These are phyloP conservation scores for Infundibulicybe gibba DNA, from an alignment of 768 basidiomycete species.

Conservation along the genomic window DNA sequence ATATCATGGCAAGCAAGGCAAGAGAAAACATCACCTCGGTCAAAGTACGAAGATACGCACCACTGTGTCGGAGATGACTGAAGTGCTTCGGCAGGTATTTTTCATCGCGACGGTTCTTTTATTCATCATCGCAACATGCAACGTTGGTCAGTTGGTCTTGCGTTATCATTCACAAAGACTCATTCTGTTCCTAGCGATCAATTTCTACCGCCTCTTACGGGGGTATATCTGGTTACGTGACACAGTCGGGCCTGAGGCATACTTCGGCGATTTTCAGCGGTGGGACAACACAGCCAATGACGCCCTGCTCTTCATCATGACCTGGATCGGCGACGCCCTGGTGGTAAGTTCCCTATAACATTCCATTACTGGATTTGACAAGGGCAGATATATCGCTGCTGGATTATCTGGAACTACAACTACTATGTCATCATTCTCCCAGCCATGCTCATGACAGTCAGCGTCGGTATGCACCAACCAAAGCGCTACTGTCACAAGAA, in stretches of 20 bases:
- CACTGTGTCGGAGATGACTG: background rate
- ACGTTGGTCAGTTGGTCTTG: constrained; percentile 14
- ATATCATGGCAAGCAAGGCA: constrained; percentile 12
- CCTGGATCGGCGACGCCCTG: constrained; percentile 14
- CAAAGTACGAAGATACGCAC: constrained; percentile 6
- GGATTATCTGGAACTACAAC: constrained; percentile 19
- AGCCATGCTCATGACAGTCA: constrained; percentile 10
- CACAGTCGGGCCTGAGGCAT: background rate
- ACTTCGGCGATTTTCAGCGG: background rate
- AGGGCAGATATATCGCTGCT: constrained; percentile 17
- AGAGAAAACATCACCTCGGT: constrained; percentile 6
- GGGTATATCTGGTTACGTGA: background rate
- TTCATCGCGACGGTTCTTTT: constrained; percentile 16
- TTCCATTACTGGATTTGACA: background rate
- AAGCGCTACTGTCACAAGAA: background rate
- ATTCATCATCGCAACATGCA: constrained; percentile 18
- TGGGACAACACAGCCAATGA: background rate
- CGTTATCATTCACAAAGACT: background rate
- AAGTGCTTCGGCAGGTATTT: constrained; percentile 14
- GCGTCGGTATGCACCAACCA: constrained; percentile 9
- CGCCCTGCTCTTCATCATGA: constrained; percentile 8
- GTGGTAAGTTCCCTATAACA: constrained; percentile 6
- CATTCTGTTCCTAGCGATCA: background rate
- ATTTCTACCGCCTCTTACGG: background rate
- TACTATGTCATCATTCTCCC: constrained; percentile 15